Conservation (phyloP, 305 asterid genomes). For the Striga hermonthica region DNA sequence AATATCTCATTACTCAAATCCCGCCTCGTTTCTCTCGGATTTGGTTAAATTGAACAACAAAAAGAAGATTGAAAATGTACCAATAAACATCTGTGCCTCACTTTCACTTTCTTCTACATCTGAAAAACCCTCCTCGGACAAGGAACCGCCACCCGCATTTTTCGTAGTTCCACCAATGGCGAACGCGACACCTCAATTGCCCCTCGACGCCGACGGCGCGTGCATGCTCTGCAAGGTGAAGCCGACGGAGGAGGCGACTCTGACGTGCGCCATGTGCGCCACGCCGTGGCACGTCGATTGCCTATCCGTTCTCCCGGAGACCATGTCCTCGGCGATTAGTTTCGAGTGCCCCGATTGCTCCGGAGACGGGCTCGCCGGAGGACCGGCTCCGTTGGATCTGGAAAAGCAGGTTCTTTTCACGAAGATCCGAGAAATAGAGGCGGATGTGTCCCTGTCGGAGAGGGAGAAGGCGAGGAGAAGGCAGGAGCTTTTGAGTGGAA, state of each 20-base stretch:
- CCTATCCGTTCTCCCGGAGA: constrained; percentile 37
- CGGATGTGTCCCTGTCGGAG: constrained; percentile 55
- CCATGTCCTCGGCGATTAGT: constrained; percentile 32
- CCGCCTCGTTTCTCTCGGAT: not conserved
- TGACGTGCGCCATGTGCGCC: constrained; percentile 60
- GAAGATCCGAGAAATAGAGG: constrained; percentile 62
- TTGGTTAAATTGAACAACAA: too few relatives aligned
- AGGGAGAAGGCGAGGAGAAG: constrained; percentile 58
- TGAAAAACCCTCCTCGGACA: not conserved
- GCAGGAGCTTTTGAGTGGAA: constrained; percentile 47
- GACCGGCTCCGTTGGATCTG: constrained; percentile 40
- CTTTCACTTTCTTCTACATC: not conserved
- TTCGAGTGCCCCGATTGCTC: constrained; percentile 78
- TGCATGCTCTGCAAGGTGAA: constrained; percentile 68
- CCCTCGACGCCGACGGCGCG: constrained; percentile 60
- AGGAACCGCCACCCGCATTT: not conserved
- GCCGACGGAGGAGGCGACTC: constrained; percentile 45
- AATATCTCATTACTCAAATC: not conserved
- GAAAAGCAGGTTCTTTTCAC: constrained; percentile 44
- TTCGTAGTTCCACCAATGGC: constrained; percentile 31
- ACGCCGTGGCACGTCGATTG: constrained; percentile 86
- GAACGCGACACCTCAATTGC: constrained; percentile 41
- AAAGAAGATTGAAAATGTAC: too few relatives aligned
- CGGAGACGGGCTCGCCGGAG: constrained; percentile 55
- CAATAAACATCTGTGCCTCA: not conserved